Percentiles rank a stretch among this genome's conserved stretches.
These are phyloP conservation scores for Crepidotus variabilis DNA, from an alignment of 768 basidiomycete genomes.

Conservation along the genomic window DNA sequence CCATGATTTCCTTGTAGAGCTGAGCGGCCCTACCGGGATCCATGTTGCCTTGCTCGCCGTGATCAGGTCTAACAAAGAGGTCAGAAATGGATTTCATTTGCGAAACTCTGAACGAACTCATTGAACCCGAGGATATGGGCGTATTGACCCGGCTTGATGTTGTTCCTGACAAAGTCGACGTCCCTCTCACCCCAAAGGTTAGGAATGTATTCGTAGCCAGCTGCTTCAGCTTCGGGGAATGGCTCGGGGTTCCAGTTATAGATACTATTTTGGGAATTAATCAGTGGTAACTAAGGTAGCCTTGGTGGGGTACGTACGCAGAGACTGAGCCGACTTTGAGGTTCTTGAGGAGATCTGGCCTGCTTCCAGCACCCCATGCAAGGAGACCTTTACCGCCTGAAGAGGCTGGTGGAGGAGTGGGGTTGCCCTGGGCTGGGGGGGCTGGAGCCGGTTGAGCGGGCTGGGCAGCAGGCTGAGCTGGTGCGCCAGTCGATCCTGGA, in stretches of 20 bases:
- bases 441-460: not conserved
- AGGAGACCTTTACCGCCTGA: conserved; percentile 50
- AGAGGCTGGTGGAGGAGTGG: conserved; percentile 1
- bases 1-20: conserved; percentile 60
- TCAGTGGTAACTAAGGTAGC: not conserved
- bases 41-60: conserved; percentile 59
- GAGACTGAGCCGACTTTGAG: conserved; percentile 44
- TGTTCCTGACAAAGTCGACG: conserved; percentile 38
- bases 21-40: conserved; percentile 40
- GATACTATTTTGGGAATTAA: conserved; percentile 26
- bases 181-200: conserved; percentile 72
- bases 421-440: conserved; percentile 10
- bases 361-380: conserved; percentile 62
- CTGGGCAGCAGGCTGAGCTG: not conserved
- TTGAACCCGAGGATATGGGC: conserved; percentile 57
- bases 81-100: not conserved
- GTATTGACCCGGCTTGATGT: conserved; percentile 50
- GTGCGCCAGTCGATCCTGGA: conserved; percentile 11
- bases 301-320: conserved; percentile 29
- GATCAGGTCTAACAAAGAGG: conserved; percentile 56
- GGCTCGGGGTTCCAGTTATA: conserved; percentile 67
- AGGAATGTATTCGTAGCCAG: conserved; percentile 53
- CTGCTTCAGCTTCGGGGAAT: conserved; percentile 33
- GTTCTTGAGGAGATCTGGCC: conserved; percentile 38
- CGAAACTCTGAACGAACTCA: conserved; percentile 75